Conservation (phyloP, 129 eudicot species). For the Escallonia herrerae region DNA sequence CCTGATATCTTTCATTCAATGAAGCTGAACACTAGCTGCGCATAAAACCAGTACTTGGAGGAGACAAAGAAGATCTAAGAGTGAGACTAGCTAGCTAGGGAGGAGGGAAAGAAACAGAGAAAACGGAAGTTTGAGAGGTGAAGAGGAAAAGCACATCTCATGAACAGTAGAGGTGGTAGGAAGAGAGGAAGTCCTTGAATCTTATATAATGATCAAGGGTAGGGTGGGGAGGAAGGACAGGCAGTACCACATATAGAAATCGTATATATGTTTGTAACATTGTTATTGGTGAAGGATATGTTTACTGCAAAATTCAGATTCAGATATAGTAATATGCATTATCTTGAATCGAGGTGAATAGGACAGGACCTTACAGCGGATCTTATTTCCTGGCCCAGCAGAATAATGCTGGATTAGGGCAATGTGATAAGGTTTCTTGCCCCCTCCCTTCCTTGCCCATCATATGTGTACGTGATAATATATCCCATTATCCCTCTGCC, state of each 20-base stretch:
- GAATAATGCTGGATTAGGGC: neutral
- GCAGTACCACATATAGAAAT: neutral
- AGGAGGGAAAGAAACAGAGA: neutral
- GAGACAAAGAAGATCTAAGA: neutral
- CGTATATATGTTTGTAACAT: too few relatives aligned
- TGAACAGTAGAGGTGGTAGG: neutral
- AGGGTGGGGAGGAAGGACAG: neutral
- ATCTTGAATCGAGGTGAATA: neutral
- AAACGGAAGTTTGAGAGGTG: neutral
- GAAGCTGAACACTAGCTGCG: neutral
- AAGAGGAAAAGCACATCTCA: neutral
- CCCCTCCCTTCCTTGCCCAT: too few relatives aligned
- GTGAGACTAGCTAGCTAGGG: neutral
- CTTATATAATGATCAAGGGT: neutral
- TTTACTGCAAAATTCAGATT: neutral
- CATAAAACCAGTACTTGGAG: neutral
- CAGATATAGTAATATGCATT: neutral
- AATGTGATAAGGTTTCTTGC: neutral
- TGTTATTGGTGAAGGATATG: neutral
- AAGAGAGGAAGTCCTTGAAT: neutral
- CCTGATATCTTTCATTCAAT: neutral
- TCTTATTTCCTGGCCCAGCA: neutral
- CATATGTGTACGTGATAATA: too few relatives aligned
- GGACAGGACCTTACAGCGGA: slow-evolving; percentile 1
- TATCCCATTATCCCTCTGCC: neutral